A percentile compares a stretch with the other conserved stretches of the same genome.
These are phyloP conservation scores for Boletellus deceptivus DNA, from an alignment of 1,284 basidiomycete species.

Conservation along the genomic window DNA sequence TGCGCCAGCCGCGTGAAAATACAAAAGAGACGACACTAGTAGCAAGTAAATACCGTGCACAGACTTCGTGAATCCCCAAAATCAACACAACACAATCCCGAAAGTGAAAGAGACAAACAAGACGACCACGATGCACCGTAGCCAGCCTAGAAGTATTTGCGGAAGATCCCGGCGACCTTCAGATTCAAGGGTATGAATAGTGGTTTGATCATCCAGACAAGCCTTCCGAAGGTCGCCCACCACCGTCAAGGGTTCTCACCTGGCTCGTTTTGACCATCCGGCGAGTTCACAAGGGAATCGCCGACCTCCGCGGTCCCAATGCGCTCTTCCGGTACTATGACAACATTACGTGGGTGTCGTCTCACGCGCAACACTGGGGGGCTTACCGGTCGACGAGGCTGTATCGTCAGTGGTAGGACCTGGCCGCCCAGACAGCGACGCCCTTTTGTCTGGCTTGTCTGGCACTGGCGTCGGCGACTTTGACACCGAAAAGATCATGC, in stretches of 20 bases:
- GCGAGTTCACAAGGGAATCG: slow-evolving; percentile 10
- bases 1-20: slow-evolving; percentile 7
- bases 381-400: slow-evolving; percentile 18
- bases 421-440: not conserved
- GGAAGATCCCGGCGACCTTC: slow-evolving; percentile 59
- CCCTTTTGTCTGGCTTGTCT: slow-evolving; percentile 15
- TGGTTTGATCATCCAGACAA: slow-evolving; percentile 45
- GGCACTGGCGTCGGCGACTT: slow-evolving; percentile 13
- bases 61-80: slow-evolving; percentile 17
- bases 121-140: slow-evolving; percentile 13
- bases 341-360: slow-evolving; percentile 4
- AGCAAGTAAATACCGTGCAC: slow-evolving; percentile 16
- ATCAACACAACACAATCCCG: slow-evolving; percentile 24
- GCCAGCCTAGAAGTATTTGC: slow-evolving; percentile 38
- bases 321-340: slow-evolving; percentile 13
- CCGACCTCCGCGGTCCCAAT: not conserved
- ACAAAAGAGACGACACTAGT: slow-evolving; percentile 8
- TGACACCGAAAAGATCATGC: slow-evolving; percentile 1
- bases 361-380: slow-evolving; percentile 3
- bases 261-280: slow-evolving; percentile 16
- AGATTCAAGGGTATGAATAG: slow-evolving; percentile 48
- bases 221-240: slow-evolving; percentile 55
- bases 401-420: slow-evolving; percentile 1
- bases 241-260: slow-evolving; percentile 44
- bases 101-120: slow-evolving; percentile 22